phyloP scores from a whole-genome alignment of 495 filamentous ascomycete species.

The Penicillium steckii region DNA sequence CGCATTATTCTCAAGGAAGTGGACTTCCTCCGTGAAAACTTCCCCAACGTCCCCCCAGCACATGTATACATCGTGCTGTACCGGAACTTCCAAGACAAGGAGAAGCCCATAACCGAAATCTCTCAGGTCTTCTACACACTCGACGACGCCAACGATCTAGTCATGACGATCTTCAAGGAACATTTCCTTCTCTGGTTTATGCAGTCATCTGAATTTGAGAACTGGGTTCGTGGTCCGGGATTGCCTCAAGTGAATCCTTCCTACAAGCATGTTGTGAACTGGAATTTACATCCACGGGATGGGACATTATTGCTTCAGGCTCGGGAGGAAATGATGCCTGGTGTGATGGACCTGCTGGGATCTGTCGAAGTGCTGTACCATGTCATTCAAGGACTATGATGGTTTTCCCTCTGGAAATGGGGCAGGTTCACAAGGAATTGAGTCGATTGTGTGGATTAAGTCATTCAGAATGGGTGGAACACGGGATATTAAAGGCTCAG shows the following conservation, averaged over 20 bases:
- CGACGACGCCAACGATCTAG: background rate
- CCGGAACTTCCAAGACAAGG: background rate
- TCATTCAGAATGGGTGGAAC: too few species aligned
- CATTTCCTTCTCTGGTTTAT: background rate
- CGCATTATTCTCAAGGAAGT: background rate
- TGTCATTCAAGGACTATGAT: background rate
- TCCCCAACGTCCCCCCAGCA: background rate
- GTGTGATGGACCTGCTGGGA: background rate
- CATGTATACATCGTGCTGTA: constrained; percentile 1
- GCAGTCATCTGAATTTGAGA: background rate
- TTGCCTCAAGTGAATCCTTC: too few species aligned
- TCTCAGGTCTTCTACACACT: background rate
- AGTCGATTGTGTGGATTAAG: too few species aligned
- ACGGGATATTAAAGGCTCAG: too few species aligned
- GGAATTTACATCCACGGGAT: background rate
- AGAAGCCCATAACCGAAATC: background rate
- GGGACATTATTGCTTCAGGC: background rate
- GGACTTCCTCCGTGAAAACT: background rate
- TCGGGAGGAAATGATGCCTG: background rate
- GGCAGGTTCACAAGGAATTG: too few species aligned
- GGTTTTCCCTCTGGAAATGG: too few species aligned
- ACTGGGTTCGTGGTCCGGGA: background rate
- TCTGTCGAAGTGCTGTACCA: background rate
- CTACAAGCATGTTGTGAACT: background rate
- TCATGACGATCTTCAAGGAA: background rate